These are phyloP conservation scores for Capsicum chinense DNA, from an alignment of 257 asterid species.

Conservation along the genomic window DNA sequence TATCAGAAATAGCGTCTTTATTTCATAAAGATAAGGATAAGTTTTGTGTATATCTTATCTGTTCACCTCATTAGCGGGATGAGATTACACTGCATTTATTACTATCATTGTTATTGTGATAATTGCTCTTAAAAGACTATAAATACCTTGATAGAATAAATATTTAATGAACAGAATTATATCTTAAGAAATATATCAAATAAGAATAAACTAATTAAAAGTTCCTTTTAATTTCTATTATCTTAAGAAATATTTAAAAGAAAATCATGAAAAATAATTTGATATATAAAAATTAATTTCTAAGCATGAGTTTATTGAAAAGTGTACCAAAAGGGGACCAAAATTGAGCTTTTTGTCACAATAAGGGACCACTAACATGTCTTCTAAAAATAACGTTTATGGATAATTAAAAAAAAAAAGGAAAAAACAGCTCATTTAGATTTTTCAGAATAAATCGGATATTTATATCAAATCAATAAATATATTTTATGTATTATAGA, in stretches of 20 bases:
- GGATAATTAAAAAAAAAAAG: background rate
- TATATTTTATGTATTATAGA: background rate
- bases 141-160: background rate
- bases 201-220: background rate
- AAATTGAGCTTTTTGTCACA: slow-evolving; percentile 17
- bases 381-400: slow-evolving; percentile 28
- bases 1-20: too few relatives aligned
- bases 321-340: slow-evolving; percentile 24
- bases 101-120: too few relatives aligned
- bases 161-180: background rate
- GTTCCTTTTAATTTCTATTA: too few relatives aligned
- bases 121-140: too few relatives aligned
- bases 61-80: too few relatives aligned
- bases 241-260: too few relatives aligned
- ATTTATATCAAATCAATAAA: background rate
- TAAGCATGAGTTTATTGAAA: background rate
- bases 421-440: background rate
- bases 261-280: background rate
- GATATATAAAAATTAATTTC: background rate
- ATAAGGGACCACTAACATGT: slow-evolving; percentile 35
- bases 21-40: too few relatives aligned
- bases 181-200: background rate
- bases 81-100: too few relatives aligned
- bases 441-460: background rate
- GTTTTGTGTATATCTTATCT: too few relatives aligned